These are phyloP conservation scores for Tulasnella calospora DNA, from an alignment of 768 basidiomycete genomes.

Conservation along the genomic window DNA sequence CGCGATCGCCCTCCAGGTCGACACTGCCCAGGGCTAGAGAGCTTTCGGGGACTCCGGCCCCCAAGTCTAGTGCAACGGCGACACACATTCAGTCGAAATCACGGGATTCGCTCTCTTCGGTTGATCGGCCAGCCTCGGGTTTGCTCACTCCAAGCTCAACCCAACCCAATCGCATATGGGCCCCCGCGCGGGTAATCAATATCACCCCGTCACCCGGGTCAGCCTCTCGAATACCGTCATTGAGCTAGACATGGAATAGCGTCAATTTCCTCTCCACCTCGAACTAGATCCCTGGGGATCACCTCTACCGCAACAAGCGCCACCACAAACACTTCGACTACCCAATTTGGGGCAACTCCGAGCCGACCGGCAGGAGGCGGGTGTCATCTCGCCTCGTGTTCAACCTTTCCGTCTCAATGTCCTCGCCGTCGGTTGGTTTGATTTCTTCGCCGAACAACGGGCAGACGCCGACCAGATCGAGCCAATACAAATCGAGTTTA, in stretches of 20 bases:
- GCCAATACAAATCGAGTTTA: not conserved
- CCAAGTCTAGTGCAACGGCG: not conserved
- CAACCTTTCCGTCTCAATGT: not conserved
- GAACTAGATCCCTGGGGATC: not conserved
- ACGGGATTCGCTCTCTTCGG: not conserved
- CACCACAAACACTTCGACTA: not conserved
- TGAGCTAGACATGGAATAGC: not conserved
- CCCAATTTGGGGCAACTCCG: conserved; percentile 11
- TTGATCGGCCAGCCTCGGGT: conserved; percentile 8
- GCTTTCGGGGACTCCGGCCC: not conserved
- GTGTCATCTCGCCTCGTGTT: conserved; percentile 6
- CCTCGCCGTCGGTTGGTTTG: not conserved
- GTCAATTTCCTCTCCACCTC: conserved; percentile 1
- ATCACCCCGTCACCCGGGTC: conserved; percentile 17
- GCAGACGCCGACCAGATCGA: not conserved
- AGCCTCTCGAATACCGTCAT: conserved; percentile 17
- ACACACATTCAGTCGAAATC: not conserved
- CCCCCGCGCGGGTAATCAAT: conserved; percentile 16
- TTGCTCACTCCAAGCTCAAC: conserved; percentile 21
- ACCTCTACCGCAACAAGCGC: not conserved
- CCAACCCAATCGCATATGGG: conserved; percentile 18
- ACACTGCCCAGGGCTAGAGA: not conserved
- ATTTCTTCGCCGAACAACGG: not conserved
- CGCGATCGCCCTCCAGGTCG: not conserved
- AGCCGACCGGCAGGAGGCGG: not conserved